A percentile compares a stretch with the other conserved stretches of the same genome.
These are phyloP conservation scores for Starmerella ratchasimensis DNA, from an alignment of 805 yeast genomes.

Conservation along the genomic window DNA sequence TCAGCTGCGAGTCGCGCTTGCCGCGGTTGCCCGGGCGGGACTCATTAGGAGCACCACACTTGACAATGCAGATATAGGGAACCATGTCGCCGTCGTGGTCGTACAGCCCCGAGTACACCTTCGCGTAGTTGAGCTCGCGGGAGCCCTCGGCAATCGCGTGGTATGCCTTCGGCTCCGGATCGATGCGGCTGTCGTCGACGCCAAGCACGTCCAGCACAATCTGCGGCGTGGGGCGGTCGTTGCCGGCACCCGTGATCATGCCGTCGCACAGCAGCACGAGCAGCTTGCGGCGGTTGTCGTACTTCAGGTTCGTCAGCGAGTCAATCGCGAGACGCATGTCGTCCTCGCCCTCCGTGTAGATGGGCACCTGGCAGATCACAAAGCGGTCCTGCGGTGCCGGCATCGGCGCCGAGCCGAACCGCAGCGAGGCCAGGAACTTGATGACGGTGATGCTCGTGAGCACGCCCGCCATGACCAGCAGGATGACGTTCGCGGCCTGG, in stretches of 20 bases:
- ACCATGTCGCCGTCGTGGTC: constrained; percentile 41
- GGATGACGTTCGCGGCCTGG: constrained; percentile 30
- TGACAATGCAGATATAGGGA: constrained; percentile 41
- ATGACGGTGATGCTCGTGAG: constrained; percentile 29
- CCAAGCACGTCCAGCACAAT: constrained; percentile 37
- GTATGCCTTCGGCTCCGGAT: constrained; percentile 34
- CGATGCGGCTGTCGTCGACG: constrained; percentile 35
- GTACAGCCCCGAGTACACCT: constrained; percentile 49
- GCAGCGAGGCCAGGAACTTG: constrained; percentile 29
- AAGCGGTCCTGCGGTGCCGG: constrained; percentile 30
- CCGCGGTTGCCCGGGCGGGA: constrained; percentile 49
- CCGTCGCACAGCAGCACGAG: constrained; percentile 48
- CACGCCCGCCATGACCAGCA: constrained; percentile 29
- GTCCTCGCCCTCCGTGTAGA: constrained; percentile 44
- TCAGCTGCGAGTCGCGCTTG: constrained; percentile 49
- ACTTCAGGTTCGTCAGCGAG: constrained; percentile 41
- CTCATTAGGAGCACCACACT: constrained; percentile 45
- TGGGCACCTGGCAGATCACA: constrained; percentile 33
- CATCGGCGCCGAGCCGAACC: constrained; percentile 27
- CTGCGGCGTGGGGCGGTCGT: constrained; percentile 42
- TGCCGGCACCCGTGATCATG: constrained; percentile 45
- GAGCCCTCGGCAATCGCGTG: constrained; percentile 49
- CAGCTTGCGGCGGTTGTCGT: constrained; percentile 44
- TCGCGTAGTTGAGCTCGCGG: constrained; percentile 46
- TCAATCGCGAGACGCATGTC: constrained; percentile 44